Base-by-base conservation (phyloP, 2,329 filamentous ascomycete genomes). In the Pseudogymnoascus sp. region DNA sequence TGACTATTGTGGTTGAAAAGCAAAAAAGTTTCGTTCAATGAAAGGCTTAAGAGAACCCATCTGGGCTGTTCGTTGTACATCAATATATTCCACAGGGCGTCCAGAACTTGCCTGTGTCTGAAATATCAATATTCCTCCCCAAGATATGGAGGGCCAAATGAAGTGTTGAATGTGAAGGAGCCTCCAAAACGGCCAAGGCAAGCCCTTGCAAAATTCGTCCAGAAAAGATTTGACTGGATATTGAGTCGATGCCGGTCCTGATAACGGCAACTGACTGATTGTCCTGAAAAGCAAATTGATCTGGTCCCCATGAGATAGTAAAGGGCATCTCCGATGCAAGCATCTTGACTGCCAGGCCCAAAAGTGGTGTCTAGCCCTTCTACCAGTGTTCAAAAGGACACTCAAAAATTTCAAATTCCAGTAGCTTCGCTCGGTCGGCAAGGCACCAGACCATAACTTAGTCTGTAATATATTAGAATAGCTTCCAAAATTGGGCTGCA, bases 1-100 rank as follows among this genome's bases (percentile, higher is more conserved):
- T 55, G 49, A 55, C 49, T 55, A 55, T 55, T 55, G 29, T 33
- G 49, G 31, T 55, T 29, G 49, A 55, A 55, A 55, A 55, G 49
- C 49, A 55, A 55, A 55, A 55, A 33, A 35, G 49, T 33, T 12
- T 55, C 29, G 49, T 35, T 35, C 29, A 33, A 35, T 55, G 49
- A 55, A 55, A 55, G 49, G 21, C n/a, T 29, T 12, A 33, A 55
- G 29, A 55, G 16, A 33, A 33, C n/a, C 3, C 29, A 31, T 55
- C 8, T 33, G n/a, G n/a, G n/a, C 45, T 19, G n/a, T 55, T 21
- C 11, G n/a, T 55, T 35, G 49, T 33, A 55, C 49, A 55, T 19
- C 45, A 33, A 55, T 33, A 19, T 33, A 55, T 55, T 55, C 45
- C 29, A 33, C 26, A 55, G 33, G 11, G 45, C 45, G 45, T 12